Conservation (phyloP, 2,329 filamentous ascomycete species). For the Trichoderma sp. region DNA sequence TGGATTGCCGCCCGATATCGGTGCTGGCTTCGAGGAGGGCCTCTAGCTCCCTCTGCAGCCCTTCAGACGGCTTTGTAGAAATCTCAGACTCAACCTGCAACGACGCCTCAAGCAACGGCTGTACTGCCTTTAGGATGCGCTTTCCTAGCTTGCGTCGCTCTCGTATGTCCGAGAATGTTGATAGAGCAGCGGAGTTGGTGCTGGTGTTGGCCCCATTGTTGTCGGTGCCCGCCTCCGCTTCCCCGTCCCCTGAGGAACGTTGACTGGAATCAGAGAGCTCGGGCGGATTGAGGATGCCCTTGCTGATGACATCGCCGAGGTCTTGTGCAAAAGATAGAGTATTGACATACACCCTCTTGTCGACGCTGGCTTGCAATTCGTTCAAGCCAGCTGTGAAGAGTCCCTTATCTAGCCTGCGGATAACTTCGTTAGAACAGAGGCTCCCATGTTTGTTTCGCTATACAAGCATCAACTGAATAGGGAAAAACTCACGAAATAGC, state of each 20-base stretch:
- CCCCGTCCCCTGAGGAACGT: slow-evolving; percentile 38
- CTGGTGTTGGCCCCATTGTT: slow-evolving; percentile 49
- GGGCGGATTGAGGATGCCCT: slow-evolving; percentile 52
- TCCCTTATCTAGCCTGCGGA: slow-evolving; percentile 63
- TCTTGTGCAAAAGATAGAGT: slow-evolving; percentile 60
- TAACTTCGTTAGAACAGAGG: slow-evolving; percentile 41
- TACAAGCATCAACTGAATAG: no score
- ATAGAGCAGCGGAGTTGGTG: slow-evolving; percentile 53
- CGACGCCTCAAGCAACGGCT: slow-evolving; percentile 75
- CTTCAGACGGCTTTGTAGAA: slow-evolving; percentile 68
- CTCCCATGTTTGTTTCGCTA: no score
- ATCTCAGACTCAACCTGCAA: slow-evolving; percentile 81
- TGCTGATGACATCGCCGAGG: slow-evolving; percentile 56
- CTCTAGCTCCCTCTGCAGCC: slow-evolving; percentile 73
- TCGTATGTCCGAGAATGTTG: slow-evolving; percentile 67
- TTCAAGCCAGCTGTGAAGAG: slow-evolving; percentile 58
- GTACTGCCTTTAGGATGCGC: slow-evolving; percentile 81
- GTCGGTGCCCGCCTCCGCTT: slow-evolving; percentile 40
- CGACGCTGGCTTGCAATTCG: slow-evolving; percentile 55
- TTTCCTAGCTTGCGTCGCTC: slow-evolving; percentile 85
- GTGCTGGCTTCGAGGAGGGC: slow-evolving; percentile 69
- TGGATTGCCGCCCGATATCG: slow-evolving; percentile 52
- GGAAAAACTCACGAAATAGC: slow-evolving; percentile 69
- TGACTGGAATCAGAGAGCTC: slow-evolving; percentile 36
- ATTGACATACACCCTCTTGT: slow-evolving; percentile 60